Percentiles rank a stretch among this genome's conserved stretches.
Evolutionary conservation across 768 basidiomycete species (phyloP).

Genomic region (Russula ochroleuca): DNA sequence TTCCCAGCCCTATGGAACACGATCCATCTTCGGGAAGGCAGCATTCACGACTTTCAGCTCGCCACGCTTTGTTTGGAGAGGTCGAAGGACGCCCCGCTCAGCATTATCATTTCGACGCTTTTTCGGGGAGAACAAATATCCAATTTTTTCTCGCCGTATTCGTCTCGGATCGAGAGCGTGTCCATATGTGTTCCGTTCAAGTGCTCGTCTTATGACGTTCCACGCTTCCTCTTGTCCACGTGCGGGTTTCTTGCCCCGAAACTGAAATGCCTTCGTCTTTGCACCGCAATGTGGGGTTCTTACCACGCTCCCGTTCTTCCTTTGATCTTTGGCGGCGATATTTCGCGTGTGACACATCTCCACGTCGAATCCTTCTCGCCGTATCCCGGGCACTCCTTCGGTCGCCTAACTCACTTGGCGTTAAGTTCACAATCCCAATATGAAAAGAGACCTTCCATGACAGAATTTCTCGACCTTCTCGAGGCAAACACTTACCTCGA

Average conservation of each 20-base stretch:
- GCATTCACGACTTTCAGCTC: slow-evolving; percentile 26
- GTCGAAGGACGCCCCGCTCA: slow-evolving; percentile 25
- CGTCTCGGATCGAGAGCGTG: slow-evolving; percentile 25
- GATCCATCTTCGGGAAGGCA: slow-evolving; percentile 27
- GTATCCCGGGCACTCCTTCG: slow-evolving; percentile 26
- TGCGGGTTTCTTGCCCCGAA: slow-evolving; percentile 24
- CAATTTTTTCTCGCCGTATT: slow-evolving; percentile 25
- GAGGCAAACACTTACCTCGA: slow-evolving; percentile 24
- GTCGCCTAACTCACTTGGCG: slow-evolving; percentile 27
- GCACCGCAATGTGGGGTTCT: slow-evolving; percentile 28
- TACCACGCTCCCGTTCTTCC: slow-evolving; percentile 22
- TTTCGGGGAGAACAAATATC: slow-evolving; percentile 27
- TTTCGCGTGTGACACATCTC: slow-evolving; percentile 27
- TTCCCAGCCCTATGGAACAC: slow-evolving; percentile 27
- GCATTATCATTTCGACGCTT: slow-evolving; percentile 25
- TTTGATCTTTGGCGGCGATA: slow-evolving; percentile 25
- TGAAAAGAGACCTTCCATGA: slow-evolving; percentile 26
- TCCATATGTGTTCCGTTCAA: slow-evolving; percentile 24
- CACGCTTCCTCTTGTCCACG: slow-evolving; percentile 24
- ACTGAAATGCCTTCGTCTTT: slow-evolving; percentile 24
- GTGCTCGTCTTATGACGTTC: slow-evolving; percentile 24
- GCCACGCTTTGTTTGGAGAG: slow-evolving; percentile 27
- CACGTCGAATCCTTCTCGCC: slow-evolving; percentile 29
- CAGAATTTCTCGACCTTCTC: slow-evolving; percentile 28
- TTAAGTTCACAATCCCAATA: slow-evolving; percentile 28